Evolutionary conservation across 495 filamentous ascomycete genomes (phyloP).

Genomic region (Astrocystis sublimbata): DNA sequence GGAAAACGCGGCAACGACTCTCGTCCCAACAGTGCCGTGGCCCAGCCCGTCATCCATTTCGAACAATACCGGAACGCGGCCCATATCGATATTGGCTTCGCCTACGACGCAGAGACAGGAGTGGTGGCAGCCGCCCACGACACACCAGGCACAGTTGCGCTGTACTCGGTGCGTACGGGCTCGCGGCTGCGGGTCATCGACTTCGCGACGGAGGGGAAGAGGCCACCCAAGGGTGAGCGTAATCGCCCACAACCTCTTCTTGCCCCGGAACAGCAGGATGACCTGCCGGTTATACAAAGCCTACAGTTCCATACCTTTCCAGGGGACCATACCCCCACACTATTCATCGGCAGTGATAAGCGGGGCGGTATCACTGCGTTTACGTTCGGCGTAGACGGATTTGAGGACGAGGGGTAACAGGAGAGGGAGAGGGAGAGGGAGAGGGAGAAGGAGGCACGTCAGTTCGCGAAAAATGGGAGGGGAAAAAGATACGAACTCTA

Average conservation of each 20-base stretch:
- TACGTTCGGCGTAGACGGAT: conserved; percentile 23
- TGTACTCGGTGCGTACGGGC: conserved; percentile 44
- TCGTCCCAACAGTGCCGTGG: not conserved
- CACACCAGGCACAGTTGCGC: conserved; percentile 36
- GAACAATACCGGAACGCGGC: conserved; percentile 39
- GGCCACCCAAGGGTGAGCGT: too few species aligned
- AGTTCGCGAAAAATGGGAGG: not conserved
- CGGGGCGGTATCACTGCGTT: conserved; percentile 28
- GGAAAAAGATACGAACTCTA: not conserved
- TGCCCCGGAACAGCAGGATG: not conserved
- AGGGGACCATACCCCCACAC: conserved; percentile 29
- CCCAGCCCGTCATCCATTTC: conserved; percentile 38
- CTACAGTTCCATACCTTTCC: conserved; percentile 37
- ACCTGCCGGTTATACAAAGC: conserved; percentile 19
- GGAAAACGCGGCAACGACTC: not conserved
- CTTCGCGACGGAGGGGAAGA: not conserved
- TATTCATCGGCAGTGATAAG: conserved; percentile 32
- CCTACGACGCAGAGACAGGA: conserved; percentile 33
- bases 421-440: not conserved
- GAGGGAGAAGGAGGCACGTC: not conserved
- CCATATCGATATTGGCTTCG: conserved; percentile 38
- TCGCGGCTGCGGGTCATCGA: conserved; percentile 23
- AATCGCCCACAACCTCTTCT: not conserved
- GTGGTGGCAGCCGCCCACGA: conserved; percentile 46
- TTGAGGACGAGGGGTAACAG: not conserved